Evolutionary conservation across 2,329 filamentous ascomycete genomes (phyloP).

Genomic region (Fusarium praegraminearum): DNA sequence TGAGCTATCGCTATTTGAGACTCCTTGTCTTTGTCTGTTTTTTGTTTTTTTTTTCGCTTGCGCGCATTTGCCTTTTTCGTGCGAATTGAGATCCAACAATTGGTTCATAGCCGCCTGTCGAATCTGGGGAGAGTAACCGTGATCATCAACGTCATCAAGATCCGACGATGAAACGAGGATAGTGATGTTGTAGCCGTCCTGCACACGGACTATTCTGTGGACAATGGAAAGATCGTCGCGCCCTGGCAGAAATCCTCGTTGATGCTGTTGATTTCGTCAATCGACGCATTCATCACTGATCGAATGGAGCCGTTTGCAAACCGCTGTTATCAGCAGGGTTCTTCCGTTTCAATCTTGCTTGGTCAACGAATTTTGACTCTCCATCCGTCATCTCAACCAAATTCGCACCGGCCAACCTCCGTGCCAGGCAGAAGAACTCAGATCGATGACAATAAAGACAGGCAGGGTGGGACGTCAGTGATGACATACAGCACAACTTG

Average conservation of each 20-base stretch:
- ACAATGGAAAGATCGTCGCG: slow-evolving; percentile 41
- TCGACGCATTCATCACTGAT: slow-evolving; percentile 37
- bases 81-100: slow-evolving; percentile 33
- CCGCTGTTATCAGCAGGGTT: slow-evolving; percentile 37
- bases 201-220: slow-evolving; percentile 45
- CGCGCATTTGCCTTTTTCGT: slow-evolving; percentile 43
- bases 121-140: slow-evolving; percentile 41
- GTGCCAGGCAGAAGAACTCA: slow-evolving; percentile 31
- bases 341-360: slow-evolving; percentile 26
- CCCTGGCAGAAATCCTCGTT: slow-evolving; percentile 32
- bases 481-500: slow-evolving; percentile 37
- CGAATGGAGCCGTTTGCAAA: slow-evolving; percentile 39
- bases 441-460: slow-evolving; percentile 20
- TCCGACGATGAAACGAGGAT: slow-evolving; percentile 45
- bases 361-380: slow-evolving; percentile 12
- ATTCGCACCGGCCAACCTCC: slow-evolving; percentile 42
- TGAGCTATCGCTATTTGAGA: not conserved
- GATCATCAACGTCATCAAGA: slow-evolving; percentile 42
- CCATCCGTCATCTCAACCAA: slow-evolving; percentile 17
- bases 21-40: slow-evolving; percentile 19
- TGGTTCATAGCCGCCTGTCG: slow-evolving; percentile 37
- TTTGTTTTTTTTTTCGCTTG: slow-evolving; percentile 14
- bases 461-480: slow-evolving; percentile 39
- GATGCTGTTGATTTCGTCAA: slow-evolving; percentile 34
- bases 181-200: slow-evolving; percentile 46